A percentile compares a stretch with the other conserved stretches of the same genome.
These are phyloP conservation scores for Pseudisothecium myosuroides DNA, from an alignment of 225 moss, liverwort and hornwort genomes.

Conservation along the genomic window DNA sequence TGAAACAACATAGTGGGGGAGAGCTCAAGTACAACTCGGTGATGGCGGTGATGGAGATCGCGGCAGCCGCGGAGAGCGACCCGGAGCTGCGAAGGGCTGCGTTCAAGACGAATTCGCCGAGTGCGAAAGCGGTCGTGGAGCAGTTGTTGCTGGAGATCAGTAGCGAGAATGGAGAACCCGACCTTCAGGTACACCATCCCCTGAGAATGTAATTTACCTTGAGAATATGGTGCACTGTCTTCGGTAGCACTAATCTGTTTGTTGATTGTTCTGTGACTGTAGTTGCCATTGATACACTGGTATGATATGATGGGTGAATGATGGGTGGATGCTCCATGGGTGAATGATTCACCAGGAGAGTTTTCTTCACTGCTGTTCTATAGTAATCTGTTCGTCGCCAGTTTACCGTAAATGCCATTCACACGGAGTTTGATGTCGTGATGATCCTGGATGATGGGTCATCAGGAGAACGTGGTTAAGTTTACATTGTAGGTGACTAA, in stretches of 20 bases:
- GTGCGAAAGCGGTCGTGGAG: slow-evolving; percentile 80
- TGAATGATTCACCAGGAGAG: not conserved
- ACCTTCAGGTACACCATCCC: slow-evolving; percentile 10
- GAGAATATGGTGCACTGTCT: not conserved
- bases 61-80: slow-evolving; percentile 74
- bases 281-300: not conserved
- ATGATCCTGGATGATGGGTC: not conserved
- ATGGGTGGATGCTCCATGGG: not conserved
- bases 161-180: slow-evolving; percentile 25
- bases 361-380: not conserved
- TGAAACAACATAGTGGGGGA: slow-evolving; percentile 52
- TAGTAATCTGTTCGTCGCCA: not conserved
- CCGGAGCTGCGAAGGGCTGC: slow-evolving; percentile 76
- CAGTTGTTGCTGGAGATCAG: slow-evolving; percentile 57
- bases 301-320: not conserved
- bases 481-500: not conserved
- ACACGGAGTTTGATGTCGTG: not conserved
- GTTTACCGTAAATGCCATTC: not conserved
- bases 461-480: not conserved
- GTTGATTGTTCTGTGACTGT: not conserved
- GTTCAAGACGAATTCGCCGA: slow-evolving; percentile 83
- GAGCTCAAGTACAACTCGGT: slow-evolving; percentile 54
- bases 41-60: slow-evolving; percentile 92
- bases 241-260: not conserved
- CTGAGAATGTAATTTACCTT: not conserved